Percentiles rank a stretch among this genome's conserved stretches.
Evolutionary conservation across 345 rosid genomes (phyloP).

Genomic region (Eucalyptus cladocalyx): DNA sequence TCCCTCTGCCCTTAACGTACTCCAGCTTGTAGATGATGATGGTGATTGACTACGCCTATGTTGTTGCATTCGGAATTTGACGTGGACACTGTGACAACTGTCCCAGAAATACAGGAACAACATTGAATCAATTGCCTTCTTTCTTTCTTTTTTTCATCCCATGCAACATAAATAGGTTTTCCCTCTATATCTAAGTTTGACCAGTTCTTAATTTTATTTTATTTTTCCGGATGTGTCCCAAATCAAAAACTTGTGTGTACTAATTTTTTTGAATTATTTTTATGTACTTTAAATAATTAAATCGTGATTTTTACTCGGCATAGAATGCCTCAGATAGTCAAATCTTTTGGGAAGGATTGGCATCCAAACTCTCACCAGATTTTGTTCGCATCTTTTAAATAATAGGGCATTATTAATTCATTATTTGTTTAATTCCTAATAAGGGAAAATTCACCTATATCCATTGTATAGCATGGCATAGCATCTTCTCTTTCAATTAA

Average conservation of each 20-base stretch:
- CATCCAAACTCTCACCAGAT: background rate
- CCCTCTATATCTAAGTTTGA: too few relatives aligned
- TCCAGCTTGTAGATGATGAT: background rate
- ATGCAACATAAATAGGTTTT: background rate
- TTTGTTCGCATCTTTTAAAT: background rate
- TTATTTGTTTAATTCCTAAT: too few relatives aligned
- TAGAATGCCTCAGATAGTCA: background rate
- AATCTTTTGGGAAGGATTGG: background rate
- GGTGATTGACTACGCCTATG: background rate
- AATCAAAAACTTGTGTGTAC: too few relatives aligned
- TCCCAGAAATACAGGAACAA: background rate
- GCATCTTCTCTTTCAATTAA: background rate
- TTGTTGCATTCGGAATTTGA: background rate
- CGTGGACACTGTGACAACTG: background rate
- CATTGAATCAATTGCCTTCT: background rate
- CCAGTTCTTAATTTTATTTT: too few relatives aligned
- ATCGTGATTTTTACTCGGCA: background rate
- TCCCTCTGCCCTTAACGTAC: too few relatives aligned
- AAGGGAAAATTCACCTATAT: background rate
- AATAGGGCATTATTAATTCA: background rate
- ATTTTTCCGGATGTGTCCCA: too few relatives aligned
- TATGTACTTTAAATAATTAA: background rate
- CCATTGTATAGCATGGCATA: background rate
- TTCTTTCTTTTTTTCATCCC: background rate
- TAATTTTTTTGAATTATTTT: background rate